These are phyloP conservation scores for Arachis stenosperma DNA, from an alignment of 306 rosid species.

Conservation along the genomic window DNA sequence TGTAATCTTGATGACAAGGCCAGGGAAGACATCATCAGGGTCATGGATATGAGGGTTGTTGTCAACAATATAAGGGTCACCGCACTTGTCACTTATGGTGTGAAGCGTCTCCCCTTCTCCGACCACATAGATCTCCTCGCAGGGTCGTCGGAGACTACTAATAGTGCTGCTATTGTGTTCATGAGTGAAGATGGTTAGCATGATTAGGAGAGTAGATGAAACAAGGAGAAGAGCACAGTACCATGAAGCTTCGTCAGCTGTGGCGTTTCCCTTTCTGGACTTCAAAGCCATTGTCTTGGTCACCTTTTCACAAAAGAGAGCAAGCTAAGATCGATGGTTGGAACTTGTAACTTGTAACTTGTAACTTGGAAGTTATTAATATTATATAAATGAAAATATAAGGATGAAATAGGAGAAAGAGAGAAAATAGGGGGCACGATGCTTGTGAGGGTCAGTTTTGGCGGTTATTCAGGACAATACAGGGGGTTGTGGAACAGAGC, in stretches of 20 bases:
- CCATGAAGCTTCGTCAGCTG: slow-evolving; percentile 37
- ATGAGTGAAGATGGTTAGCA: slow-evolving; percentile 23
- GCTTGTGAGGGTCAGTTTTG: slow-evolving; percentile 38
- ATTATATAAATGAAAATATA: too few relatives aligned
- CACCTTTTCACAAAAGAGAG: neutral
- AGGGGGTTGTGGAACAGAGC: slow-evolving; percentile 2
- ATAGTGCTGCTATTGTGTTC: too few relatives aligned
- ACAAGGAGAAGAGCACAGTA: slow-evolving; percentile 48
- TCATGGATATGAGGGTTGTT: slow-evolving; percentile 65
- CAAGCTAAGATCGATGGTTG: neutral
- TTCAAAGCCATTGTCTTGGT: slow-evolving; percentile 18
- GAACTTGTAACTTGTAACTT: too few relatives aligned
- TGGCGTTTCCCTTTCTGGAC: slow-evolving; percentile 36
- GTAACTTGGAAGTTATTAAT: slow-evolving; percentile 32
- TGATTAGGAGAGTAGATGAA: neutral
- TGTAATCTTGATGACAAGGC: slow-evolving; percentile 17
- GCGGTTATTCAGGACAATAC: slow-evolving; percentile 40
- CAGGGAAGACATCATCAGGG: slow-evolving; percentile 50
- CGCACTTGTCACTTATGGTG: slow-evolving; percentile 51
- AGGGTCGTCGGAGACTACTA: neutral
- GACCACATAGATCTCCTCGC: slow-evolving; percentile 65
- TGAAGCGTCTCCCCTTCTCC: slow-evolving; percentile 63
- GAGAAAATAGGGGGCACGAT: neutral
- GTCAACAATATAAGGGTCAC: slow-evolving; percentile 61
- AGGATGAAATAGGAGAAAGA: too few relatives aligned